These are phyloP conservation scores for Diatrype stigma DNA, from an alignment of 2,329 filamentous ascomycete species.

Conservation along the genomic window DNA sequence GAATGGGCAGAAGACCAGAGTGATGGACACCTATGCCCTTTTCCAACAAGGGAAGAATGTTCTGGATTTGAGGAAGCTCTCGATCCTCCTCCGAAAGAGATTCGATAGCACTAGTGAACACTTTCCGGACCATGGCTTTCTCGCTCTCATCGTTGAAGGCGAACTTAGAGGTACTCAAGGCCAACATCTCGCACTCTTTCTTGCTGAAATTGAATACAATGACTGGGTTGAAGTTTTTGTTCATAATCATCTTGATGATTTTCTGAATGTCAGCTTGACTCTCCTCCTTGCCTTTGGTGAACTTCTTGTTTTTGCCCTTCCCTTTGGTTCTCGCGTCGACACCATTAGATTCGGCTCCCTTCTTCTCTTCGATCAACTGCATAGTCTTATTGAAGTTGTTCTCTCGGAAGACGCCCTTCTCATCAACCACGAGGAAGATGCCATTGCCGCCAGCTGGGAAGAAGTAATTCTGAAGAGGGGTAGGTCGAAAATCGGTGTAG, in stretches of 20 bases:
- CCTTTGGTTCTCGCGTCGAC: constrained; percentile 76
- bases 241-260: constrained; percentile 98
- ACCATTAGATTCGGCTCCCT: constrained; percentile 79
- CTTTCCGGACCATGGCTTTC: constrained; percentile 88
- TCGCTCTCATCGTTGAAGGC: constrained; percentile 96
- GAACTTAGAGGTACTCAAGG: constrained; percentile 78
- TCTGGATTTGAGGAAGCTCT: constrained; percentile 80
- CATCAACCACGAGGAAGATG: constrained; percentile 90
- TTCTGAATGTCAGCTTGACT: constrained; percentile 85
- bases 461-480: constrained; percentile 95
- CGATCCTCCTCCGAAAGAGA: constrained; percentile 90
- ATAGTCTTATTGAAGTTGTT: constrained; percentile 98
- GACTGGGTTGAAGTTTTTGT: constrained; percentile 94
- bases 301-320: constrained; percentile 82
- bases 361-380: constrained; percentile 81
- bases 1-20: constrained; percentile 86
- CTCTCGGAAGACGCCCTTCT: constrained; percentile 93
- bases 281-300: constrained; percentile 74
- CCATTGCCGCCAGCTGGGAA: constrained; percentile 90
- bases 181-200: constrained; percentile 87
- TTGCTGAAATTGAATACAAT: constrained; percentile 99
- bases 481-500: constrained; percentile 97
- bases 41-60: constrained; percentile 82
- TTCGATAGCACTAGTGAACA: constrained; percentile 90
- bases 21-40: constrained; percentile 97